Evolutionary conservation across 805 yeast genomes (phyloP), one percentile per base, ranked within the genome.

Genomic region (Cyberlindnera nakhonratchasimensis): DNA sequence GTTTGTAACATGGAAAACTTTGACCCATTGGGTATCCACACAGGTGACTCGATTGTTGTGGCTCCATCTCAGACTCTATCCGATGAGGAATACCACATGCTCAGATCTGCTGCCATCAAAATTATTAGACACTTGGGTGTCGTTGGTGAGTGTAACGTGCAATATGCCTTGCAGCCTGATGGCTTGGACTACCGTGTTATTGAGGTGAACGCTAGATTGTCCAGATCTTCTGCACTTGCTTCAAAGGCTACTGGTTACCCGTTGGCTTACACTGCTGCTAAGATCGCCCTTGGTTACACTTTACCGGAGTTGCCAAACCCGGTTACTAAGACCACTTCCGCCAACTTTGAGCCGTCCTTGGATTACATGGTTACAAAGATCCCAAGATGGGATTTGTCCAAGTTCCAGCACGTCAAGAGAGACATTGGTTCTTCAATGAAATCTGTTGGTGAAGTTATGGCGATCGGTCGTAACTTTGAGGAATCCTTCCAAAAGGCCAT

Each of bases 1-100:
- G 99, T 91, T 40, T 91, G 99, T 76, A 91, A 91, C 69, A 91
- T 91, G 99, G 99, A 91, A 71, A 91, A 91, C 73, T 91, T 91
- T 57, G 99, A 91, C 68, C 99, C 99, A 33, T 78, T 91, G 55
- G 99, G 99, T 56, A 85, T 91, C 58, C 99, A 91, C 70, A 91
- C 99, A 43, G 99, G 99, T 72, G 99, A 91, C 66, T 93, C 99
- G 31, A 93, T 91, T 58, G 99, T 91, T 37, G 96, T 93, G 61
- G 99, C 99, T 42, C 99, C 99, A 37, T 89, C 97, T 32, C 99
- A 91, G 70, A 91, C 99, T 30, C 72, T 91, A 58, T 85, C 96
- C 29, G 99, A 91, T 67, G 96, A 90, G 65, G 99, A 91, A 63
- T 91, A 87, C 70, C 96, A 91, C 70, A 93, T 91, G 99, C 80